Conservation (phyloP, 192 early-diverging fungal species). For the Dispira simplex region DNA sequence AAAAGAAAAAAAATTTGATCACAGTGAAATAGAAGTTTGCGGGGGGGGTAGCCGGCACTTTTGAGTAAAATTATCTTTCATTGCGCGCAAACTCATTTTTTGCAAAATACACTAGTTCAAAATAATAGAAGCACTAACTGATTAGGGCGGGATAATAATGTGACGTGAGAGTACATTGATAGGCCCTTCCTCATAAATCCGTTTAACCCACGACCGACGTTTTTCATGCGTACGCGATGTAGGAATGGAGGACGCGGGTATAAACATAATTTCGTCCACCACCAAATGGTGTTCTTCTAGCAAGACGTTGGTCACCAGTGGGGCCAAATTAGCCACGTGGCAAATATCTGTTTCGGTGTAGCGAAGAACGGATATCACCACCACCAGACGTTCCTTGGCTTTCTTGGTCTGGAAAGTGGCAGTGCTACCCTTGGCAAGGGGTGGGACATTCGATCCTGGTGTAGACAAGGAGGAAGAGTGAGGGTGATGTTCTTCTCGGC, state of each 20-base stretch:
- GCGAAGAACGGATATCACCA: slow-evolving; percentile 19
- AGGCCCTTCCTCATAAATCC: slow-evolving; percentile 6
- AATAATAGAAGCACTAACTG: background rate
- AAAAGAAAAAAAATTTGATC: no score
- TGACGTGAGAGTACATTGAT: slow-evolving; percentile 7
- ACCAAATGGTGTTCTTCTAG: slow-evolving; percentile 57
- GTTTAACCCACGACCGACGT: slow-evolving; percentile 12
- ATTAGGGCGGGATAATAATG: background rate
- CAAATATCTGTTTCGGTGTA: slow-evolving; percentile 16
- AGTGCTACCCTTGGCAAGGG: no score
- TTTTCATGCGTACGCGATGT: slow-evolving; percentile 52
- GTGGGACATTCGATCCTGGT: slow-evolving; percentile 5
- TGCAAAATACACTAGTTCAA: no score
- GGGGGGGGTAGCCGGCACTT: no score
- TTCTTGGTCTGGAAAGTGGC: background rate
- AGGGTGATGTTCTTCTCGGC: background rate
- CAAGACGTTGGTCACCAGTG: slow-evolving; percentile 43
- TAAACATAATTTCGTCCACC: slow-evolving; percentile 50
- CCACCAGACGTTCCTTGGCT: slow-evolving; percentile 18
- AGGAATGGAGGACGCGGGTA: slow-evolving; percentile 34
- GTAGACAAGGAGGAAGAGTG: background rate
- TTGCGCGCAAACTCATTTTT: no score
- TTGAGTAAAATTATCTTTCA: no score
- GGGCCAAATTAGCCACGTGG: slow-evolving; percentile 33
- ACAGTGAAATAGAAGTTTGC: no score